A percentile compares a stretch with the other conserved stretches of the same genome.
phyloP scores from a whole-genome alignment of 306 rosid species.

The Medicago truncatula region DNA sequence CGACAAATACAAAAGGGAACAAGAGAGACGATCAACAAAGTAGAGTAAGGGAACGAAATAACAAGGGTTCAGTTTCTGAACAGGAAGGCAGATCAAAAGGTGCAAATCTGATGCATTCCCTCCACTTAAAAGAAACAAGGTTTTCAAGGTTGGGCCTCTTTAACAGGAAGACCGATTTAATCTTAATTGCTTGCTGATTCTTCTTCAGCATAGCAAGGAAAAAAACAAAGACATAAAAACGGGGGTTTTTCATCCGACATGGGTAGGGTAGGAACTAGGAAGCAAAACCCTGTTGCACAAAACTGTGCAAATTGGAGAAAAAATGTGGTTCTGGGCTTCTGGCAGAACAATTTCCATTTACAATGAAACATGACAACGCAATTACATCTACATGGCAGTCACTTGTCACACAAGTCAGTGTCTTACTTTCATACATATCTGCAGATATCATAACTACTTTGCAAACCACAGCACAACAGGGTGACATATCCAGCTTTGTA shows the following conservation, averaged over 20 bases:
- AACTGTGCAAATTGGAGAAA: neutral
- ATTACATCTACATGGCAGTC: neutral
- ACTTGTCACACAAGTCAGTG: too few relatives aligned
- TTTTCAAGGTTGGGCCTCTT: neutral
- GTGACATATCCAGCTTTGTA: too few relatives aligned
- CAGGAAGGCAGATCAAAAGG: neutral
- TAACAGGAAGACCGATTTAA: neutral
- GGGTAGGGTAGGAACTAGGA: neutral
- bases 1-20: conserved; percentile 11
- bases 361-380: neutral
- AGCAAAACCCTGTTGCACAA: conserved; percentile 5
- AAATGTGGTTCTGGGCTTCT: neutral
- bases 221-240: neutral
- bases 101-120: neutral
- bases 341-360: neutral
- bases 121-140: neutral
- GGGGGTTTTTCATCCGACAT: neutral
- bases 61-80: neutral
- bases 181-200: neutral
- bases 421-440: too few relatives aligned
- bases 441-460: too few relatives aligned
- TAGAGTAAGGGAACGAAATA: neutral
- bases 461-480: too few relatives aligned
- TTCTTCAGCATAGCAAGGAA: neutral
- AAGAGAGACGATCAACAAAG: neutral